A percentile compares a stretch with the other conserved stretches of the same genome.
Evolutionary conservation across 2,329 filamentous ascomycete genomes (phyloP).

Genomic region (Myriosclerotinia scirpicola): DNA sequence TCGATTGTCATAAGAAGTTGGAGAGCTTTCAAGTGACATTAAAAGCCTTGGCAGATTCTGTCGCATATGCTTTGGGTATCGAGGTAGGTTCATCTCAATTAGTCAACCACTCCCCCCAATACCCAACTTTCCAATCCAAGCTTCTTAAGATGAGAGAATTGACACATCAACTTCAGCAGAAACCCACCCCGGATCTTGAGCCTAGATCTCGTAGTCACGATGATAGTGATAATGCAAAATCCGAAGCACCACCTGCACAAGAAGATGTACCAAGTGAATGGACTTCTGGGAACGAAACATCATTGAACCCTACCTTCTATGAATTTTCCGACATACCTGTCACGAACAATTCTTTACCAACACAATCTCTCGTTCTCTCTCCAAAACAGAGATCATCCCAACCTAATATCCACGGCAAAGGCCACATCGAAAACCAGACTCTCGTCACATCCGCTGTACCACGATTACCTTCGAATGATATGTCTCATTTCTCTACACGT

Average conservation of each 20-base stretch:
- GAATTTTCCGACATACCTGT: conserved; percentile 9
- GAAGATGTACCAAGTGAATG: conserved; percentile 1
- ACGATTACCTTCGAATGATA: conserved; percentile 11
- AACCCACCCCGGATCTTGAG: background rate
- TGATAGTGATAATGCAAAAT: conserved; percentile 19
- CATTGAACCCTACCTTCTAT: conserved; percentile 3
- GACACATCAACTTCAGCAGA: background rate
- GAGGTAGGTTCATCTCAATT: conserved; percentile 6
- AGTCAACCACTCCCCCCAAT: background rate
- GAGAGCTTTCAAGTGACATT: conserved; percentile 22
- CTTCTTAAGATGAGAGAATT: background rate
- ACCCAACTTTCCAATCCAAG: background rate
- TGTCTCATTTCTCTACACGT: conserved; percentile 1
- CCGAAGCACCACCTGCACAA: background rate
- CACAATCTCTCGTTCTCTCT: conserved; percentile 5
- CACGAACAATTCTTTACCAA: background rate
- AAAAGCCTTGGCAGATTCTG: conserved; percentile 19
- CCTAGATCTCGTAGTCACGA: background rate
- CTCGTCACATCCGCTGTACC: background rate
- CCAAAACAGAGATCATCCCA: background rate
- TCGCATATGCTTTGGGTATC: conserved; percentile 19
- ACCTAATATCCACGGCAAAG: background rate
- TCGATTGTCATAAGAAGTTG: conserved; percentile 22
- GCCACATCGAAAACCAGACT: background rate
- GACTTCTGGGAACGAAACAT: conserved; percentile 2